These are phyloP conservation scores for Penicillium steckii DNA, from an alignment of 495 filamentous ascomycete genomes.

Conservation along the genomic window DNA sequence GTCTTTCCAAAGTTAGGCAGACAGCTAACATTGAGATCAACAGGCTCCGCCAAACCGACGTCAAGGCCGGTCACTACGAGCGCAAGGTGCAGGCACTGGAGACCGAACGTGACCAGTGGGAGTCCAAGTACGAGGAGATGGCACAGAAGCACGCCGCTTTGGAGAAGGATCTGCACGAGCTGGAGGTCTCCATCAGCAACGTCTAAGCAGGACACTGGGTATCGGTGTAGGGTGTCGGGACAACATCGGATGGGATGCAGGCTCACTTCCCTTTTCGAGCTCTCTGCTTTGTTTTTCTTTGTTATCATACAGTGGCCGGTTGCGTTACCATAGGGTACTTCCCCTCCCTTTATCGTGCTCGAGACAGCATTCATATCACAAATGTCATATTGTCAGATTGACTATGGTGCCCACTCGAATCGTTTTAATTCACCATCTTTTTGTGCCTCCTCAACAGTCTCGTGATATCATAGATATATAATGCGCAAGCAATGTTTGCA, in stretches of 20 bases:
- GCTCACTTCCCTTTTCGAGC: conserved; percentile 25
- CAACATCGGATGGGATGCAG: conserved; percentile 31
- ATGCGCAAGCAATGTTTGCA: conserved; percentile 5
- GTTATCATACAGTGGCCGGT: conserved; percentile 20
- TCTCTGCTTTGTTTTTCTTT: conserved; percentile 23
- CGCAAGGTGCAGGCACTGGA: conserved; percentile 98
- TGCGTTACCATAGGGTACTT: conserved; percentile 29
- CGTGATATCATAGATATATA: conserved; percentile 17
- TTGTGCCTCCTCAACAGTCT: conserved; percentile 6
- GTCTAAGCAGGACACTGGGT: conserved; percentile 56
- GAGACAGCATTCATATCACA: conserved; percentile 24
- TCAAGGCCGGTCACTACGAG: conserved; percentile 98
- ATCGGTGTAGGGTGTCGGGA: conserved; percentile 29
- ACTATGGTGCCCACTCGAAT: conserved; percentile 14
- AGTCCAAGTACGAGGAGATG: conserved; percentile 96
- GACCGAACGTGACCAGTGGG: conserved; percentile 83
- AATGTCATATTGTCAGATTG: conserved; percentile 17
- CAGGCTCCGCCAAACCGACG: conserved; percentile 96
- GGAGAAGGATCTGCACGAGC: conserved; percentile 88
- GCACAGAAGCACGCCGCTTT: conserved; percentile 77
- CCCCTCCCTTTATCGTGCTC: conserved; percentile 22
- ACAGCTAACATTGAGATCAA: conserved; percentile 19
- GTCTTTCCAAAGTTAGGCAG: not conserved
- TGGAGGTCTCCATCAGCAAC: conserved; percentile 84
- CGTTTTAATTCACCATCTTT: conserved; percentile 11